These are phyloP conservation scores for Alternaria sp. DNA, from an alignment of 2,329 filamentous ascomycete genomes.

Conservation along the genomic window DNA sequence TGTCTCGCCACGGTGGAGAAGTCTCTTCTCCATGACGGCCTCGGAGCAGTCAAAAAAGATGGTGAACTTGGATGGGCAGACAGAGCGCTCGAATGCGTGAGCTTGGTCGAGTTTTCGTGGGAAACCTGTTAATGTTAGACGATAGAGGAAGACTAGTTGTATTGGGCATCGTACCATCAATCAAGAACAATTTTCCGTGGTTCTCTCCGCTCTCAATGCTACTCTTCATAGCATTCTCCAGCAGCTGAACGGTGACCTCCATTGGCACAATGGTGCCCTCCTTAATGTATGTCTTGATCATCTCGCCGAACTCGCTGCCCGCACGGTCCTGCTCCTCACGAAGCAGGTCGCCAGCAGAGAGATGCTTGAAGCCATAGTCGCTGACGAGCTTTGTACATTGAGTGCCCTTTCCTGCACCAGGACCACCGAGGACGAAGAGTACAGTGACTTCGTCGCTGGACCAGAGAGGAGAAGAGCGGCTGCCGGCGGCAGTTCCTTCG, in stretches of 20 bases:
- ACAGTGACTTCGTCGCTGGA: slow-evolving; percentile 82
- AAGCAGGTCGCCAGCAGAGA: slow-evolving; percentile 91
- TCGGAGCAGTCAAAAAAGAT: slow-evolving; percentile 96
- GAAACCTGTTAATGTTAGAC: slow-evolving; percentile 67
- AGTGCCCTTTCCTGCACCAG: slow-evolving; percentile 95
- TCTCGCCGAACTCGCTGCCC: slow-evolving; percentile 86
- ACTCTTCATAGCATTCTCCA: slow-evolving; percentile 91
- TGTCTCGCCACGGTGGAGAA: slow-evolving; percentile 91
- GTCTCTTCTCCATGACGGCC: slow-evolving; percentile 81
- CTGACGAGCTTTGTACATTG: slow-evolving; percentile 89
- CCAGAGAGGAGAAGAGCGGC: slow-evolving; percentile 74
- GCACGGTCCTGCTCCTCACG: slow-evolving; percentile 90
- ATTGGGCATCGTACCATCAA: slow-evolving; percentile 61
- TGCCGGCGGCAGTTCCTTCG: slow-evolving; percentile 47
- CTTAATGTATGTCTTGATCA: slow-evolving; percentile 94
- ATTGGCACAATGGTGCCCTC: slow-evolving; percentile 98
- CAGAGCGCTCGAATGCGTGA: slow-evolving; percentile 87
- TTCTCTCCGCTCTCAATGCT: slow-evolving; percentile 63
- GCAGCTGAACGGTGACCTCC: slow-evolving; percentile 92
- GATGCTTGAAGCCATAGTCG: slow-evolving; percentile 90
- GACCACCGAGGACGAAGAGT: slow-evolving; percentile 94
- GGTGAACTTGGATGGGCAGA: slow-evolving; percentile 84
- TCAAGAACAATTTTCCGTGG: slow-evolving; percentile 75
- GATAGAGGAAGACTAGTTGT: no score
- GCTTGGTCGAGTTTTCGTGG: slow-evolving; percentile 98